These are phyloP conservation scores for Termitomyces sp. DNA, from an alignment of 1,284 basidiomycete genomes.

Conservation along the genomic window DNA sequence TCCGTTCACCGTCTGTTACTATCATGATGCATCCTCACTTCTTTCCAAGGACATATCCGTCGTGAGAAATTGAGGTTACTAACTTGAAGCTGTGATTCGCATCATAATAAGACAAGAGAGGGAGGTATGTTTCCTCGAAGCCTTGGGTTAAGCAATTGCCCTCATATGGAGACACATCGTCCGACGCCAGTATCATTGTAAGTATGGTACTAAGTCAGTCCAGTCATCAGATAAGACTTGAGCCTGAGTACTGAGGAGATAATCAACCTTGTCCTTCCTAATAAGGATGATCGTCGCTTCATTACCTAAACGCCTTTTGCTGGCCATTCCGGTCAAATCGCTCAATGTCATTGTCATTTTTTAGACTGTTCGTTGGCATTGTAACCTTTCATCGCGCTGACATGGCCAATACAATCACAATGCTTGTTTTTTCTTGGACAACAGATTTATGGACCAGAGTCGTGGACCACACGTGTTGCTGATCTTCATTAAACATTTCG, in stretches of 20 bases:
- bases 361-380: constrained; percentile 1
- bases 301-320: neutral
- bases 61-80: neutral
- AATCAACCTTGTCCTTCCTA: neutral
- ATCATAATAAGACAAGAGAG: neutral
- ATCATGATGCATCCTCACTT: neutral
- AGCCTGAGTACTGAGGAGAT: too few relatives aligned
- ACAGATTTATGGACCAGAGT: neutral
- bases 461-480: constrained; percentile 4
- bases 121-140: neutral
- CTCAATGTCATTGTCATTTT: neutral
- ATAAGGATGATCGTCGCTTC: neutral
- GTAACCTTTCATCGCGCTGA: neutral
- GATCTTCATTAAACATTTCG: neutral
- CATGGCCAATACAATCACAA: neutral
- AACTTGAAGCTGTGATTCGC: too few relatives aligned
- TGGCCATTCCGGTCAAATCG: neutral
- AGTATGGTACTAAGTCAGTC: neutral
- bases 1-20: too few relatives aligned
- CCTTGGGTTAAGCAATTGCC: neutral
- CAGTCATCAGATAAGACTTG: neutral
- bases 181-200: neutral
- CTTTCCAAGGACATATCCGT: neutral
- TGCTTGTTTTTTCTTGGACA: neutral
- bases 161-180: neutral